Conservation (phyloP, 2,329 filamentous ascomycete species). For the Talaromyces sp. region DNA sequence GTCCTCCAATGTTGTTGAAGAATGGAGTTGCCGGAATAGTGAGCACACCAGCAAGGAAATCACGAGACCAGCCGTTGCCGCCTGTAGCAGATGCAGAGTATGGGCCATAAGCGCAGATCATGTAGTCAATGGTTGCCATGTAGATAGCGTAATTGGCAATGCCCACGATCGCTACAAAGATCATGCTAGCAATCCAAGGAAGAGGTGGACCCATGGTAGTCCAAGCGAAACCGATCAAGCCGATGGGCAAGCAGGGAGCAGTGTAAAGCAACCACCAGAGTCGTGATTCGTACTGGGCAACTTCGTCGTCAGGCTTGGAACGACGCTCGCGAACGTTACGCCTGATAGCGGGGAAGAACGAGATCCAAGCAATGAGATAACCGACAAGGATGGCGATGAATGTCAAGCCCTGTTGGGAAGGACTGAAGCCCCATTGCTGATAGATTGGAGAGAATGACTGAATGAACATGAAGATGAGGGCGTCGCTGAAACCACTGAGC, state of each 20-base stretch:
- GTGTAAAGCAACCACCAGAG: constrained; percentile 60
- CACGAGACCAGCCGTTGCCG: constrained; percentile 63
- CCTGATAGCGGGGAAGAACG: constrained; percentile 55
- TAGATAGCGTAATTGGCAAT: constrained; percentile 63
- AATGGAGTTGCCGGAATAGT: constrained; percentile 58
- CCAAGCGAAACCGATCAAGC: constrained; percentile 62
- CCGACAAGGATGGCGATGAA: constrained; percentile 58
- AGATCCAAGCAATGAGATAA: constrained; percentile 58
- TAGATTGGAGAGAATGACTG: constrained; percentile 61
- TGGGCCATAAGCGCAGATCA: constrained; percentile 64
- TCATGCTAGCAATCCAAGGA: constrained; percentile 61
- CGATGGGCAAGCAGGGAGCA: constrained; percentile 57
- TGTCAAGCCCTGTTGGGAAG: constrained; percentile 47
- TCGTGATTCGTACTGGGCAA: constrained; percentile 63
- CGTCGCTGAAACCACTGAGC: constrained; percentile 62
- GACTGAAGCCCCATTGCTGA: constrained; percentile 56
- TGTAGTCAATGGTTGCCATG: constrained; percentile 66
- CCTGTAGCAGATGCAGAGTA: constrained; percentile 65
- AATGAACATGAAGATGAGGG: constrained; percentile 65
- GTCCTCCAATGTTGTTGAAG: constrained; percentile 51
- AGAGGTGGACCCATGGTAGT: constrained; percentile 53
- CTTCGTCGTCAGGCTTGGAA: constrained; percentile 47
- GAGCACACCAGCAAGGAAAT: constrained; percentile 63
- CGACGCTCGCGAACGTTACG: constrained; percentile 46
- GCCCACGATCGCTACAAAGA: constrained; percentile 59